Evolutionary conservation across 768 basidiomycete genomes (phyloP), one percentile per base, ranked within the genome.

Genomic region (Boletus subparvulus): DNA sequence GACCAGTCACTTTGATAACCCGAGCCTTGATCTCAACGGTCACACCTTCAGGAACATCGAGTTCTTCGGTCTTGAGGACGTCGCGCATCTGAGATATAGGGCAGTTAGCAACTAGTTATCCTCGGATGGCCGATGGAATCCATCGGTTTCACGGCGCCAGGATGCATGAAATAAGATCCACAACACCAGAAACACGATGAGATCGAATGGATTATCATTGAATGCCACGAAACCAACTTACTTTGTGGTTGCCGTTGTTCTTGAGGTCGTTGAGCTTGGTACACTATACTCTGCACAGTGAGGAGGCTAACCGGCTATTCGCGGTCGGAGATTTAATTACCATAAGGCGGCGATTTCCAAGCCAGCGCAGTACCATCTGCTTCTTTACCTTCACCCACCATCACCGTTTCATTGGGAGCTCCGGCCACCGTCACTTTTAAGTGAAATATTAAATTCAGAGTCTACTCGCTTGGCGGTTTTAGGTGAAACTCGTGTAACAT

Each of bases 51-150:
- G 94, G 94, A 65, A 96, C 84, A 42, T 85, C 83, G 77, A 95
- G 86, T 74, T 92, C 92, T 88, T 96, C 94, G 54, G 89, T 93
- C 80, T 91, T 83, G 80, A 91, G 84, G 71, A 94, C 82, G 85
- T 93, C 91, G 77, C 88, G 88, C 92, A 94, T 94, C 90, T 93
- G 69, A 59, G 52, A 59, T 52, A 56, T 17, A 58, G 26, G 17
- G 36, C 19, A 21, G 60, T 70, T 33, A 73, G 69, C 60, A 66
- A 61, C 64, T 58, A 55, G 53, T 65, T 50, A 77, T 77, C 77
- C 65, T 63, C 53, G 41, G 40, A 48, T 50, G 49, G 52, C 42
- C 42, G 54, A 67, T 70, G 70, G 72, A 76, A 78, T 81, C 80
- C 70, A 78, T 68, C 66, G 52, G 47, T 44, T 52, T 52, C 55